phyloP scores from a whole-genome alignment of 2,329 filamentous ascomycete species.

The Alternaria solani region DNA sequence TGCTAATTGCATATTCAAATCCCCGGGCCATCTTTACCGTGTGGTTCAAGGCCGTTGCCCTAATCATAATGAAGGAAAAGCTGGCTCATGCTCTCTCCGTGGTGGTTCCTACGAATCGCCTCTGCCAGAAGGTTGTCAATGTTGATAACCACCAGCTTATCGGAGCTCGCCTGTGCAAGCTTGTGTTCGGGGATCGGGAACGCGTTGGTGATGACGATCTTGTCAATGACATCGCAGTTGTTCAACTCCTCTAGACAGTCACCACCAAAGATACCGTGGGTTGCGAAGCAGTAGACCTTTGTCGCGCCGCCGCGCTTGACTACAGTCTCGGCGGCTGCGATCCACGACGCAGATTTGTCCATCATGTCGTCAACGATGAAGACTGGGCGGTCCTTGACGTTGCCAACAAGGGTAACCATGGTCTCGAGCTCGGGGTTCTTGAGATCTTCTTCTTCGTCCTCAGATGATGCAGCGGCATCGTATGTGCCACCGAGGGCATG shows the following conservation, averaged over 20 bases:
- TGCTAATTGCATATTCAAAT: constrained; percentile 14
- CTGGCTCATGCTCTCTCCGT: constrained; percentile 80
- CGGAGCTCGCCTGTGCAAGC: constrained; percentile 66
- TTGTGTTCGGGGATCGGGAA: constrained; percentile 87
- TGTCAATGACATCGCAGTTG: constrained; percentile 90
- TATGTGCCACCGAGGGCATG: constrained; percentile 82
- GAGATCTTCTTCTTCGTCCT: constrained; percentile 92
- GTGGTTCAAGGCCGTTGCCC: constrained; percentile 3
- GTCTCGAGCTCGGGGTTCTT: constrained; percentile 83
- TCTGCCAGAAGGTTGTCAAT: constrained; percentile 88
- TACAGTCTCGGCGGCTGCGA: constrained; percentile 94
- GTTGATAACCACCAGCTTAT: constrained; percentile 87
- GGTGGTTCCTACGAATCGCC: constrained; percentile 94
- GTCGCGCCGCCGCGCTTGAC: constrained; percentile 91
- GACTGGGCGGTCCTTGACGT: constrained; percentile 86
- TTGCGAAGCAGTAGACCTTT: constrained; percentile 97
- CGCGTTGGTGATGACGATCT: constrained; percentile 95
- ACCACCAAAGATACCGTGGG: constrained; percentile 91
- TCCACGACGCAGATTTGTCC: constrained; percentile 96
- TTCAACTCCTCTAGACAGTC: constrained; percentile 91
- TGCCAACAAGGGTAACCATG: constrained; percentile 96
- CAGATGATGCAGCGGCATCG: constrained; percentile 82
- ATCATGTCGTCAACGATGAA: constrained; percentile 99
- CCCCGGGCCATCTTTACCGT: background rate
- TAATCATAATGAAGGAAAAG: constrained; percentile 58